Percentiles rank a stretch among this genome's conserved stretches.
phyloP scores from a whole-genome alignment of 768 basidiomycete genomes.

The Mycena rebaudengoi region DNA sequence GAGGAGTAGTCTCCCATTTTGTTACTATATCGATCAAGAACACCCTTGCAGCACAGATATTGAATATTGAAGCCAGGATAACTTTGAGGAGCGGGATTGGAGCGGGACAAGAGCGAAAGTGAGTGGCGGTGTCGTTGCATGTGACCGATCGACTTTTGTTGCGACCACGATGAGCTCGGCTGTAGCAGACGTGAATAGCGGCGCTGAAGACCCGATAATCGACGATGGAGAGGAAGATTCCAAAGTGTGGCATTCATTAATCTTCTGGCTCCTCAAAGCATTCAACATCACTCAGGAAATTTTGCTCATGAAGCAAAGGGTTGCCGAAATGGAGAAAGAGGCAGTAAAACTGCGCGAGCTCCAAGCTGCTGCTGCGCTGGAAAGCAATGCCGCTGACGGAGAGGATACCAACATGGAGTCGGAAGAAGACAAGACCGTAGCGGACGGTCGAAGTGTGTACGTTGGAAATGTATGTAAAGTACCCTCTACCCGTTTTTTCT shows the following conservation, averaged over 20 bases:
- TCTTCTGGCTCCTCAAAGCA: constrained; percentile 6
- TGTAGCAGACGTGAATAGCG: constrained; percentile 2
- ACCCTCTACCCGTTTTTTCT: constrained; percentile 29
- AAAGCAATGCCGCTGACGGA: constrained; percentile 54
- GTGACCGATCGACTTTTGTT: no score
- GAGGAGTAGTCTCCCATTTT: no score
- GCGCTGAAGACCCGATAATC: constrained; percentile 43
- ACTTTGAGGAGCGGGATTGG: no score
- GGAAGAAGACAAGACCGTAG: constrained; percentile 84
- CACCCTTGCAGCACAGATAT: no score
- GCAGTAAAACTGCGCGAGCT: constrained; percentile 88
- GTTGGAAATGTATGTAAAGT: constrained; percentile 97
- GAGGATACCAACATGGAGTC: constrained; percentile 70
- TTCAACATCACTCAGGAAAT: constrained; percentile 69
- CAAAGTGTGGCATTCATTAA: constrained; percentile 48
- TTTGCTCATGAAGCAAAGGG: constrained; percentile 88
- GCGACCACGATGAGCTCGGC: constrained; percentile 22
- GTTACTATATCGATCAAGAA: no score
- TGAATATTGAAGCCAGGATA: no score
- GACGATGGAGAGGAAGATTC: constrained; percentile 75
- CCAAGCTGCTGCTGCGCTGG: constrained; percentile 78
- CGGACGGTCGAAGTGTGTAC: constrained; percentile 90
- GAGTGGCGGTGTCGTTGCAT: no score
- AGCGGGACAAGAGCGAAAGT: no score
- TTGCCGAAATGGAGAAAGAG: constrained; percentile 93